phyloP scores from a whole-genome alignment of 441 rosid genomes.

The Aquilaria agallochum region DNA sequence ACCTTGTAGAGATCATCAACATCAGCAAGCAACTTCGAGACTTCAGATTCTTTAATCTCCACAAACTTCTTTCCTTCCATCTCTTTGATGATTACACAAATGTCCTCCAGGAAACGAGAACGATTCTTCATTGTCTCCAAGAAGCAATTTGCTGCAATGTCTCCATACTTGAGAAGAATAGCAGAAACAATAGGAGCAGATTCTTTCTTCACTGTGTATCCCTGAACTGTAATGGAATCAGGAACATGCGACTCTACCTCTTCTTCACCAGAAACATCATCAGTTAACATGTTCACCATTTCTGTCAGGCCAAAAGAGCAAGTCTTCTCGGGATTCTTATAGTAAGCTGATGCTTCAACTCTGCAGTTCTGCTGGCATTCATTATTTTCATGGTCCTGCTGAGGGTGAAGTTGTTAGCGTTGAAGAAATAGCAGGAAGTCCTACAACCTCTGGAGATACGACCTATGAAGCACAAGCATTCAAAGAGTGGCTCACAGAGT shows the following conservation, averaged over 20 bases:
- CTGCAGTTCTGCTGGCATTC: background rate
- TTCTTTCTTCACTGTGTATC: constrained; percentile 21
- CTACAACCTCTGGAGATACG: background rate
- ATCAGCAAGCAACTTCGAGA: constrained; percentile 17
- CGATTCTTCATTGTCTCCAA: constrained; percentile 23
- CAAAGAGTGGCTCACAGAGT: background rate
- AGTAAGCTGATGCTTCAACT: background rate
- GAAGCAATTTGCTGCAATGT: constrained; percentile 24
- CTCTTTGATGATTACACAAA: constrained; percentile 18
- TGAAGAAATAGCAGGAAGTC: background rate
- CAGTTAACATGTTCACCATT: background rate
- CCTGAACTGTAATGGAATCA: background rate
- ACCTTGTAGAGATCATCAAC: constrained; percentile 25
- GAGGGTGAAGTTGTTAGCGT: background rate
- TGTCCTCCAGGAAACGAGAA: constrained; percentile 25
- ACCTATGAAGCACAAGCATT: background rate
- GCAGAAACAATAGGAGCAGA: constrained; percentile 13
- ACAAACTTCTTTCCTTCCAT: constrained; percentile 13
- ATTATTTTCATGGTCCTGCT: background rate
- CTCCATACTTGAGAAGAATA: constrained; percentile 24
- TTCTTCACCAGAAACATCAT: background rate
- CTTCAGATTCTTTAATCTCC: constrained; percentile 12
- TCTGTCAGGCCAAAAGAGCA: background rate
- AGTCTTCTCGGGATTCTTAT: background rate
- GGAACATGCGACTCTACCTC: constrained; percentile 4